phyloP scores from a whole-genome alignment of 352 stramenopile genomes.

The Aphanomyces astaci region DNA sequence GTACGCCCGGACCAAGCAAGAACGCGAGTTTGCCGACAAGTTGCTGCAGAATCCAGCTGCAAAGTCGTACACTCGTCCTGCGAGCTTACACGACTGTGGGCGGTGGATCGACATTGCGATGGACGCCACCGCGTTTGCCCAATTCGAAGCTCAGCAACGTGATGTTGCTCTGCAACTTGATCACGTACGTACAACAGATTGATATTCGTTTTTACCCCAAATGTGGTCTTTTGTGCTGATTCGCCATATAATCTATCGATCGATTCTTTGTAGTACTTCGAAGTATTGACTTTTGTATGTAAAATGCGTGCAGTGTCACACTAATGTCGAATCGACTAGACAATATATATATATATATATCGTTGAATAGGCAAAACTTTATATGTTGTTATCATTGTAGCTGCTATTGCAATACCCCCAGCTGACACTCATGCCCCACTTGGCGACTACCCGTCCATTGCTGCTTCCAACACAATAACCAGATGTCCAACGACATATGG shows the following conservation, averaged over 20 bases:
- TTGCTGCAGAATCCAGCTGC: conserved; percentile 12
- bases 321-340: too few species aligned
- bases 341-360: too few species aligned
- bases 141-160: conserved; percentile 2
- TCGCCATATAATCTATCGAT: too few species aligned
- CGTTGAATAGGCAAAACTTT: too few species aligned
- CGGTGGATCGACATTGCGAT: conserved; percentile 30
- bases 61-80: conserved; percentile 1
- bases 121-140: conserved; percentile 29
- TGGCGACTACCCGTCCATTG: neutral
- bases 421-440: neutral
- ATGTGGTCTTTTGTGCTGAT: too few species aligned
- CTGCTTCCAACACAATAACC: too few species aligned
- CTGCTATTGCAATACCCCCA: neutral
- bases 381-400: too few species aligned
- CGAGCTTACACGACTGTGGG: conserved; percentile 25
- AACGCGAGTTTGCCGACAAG: conserved; percentile 30
- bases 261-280: too few species aligned
- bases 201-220: too few species aligned
- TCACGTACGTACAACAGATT: conserved; percentile 1
- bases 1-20: conserved; percentile 28
- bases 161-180: neutral
- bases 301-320: too few species aligned
- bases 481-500: too few species aligned
- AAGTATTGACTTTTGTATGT: too few species aligned